Evolutionary conservation across 352 stramenopile genomes (phyloP).

Genomic region (Globisporangium nodosum): DNA sequence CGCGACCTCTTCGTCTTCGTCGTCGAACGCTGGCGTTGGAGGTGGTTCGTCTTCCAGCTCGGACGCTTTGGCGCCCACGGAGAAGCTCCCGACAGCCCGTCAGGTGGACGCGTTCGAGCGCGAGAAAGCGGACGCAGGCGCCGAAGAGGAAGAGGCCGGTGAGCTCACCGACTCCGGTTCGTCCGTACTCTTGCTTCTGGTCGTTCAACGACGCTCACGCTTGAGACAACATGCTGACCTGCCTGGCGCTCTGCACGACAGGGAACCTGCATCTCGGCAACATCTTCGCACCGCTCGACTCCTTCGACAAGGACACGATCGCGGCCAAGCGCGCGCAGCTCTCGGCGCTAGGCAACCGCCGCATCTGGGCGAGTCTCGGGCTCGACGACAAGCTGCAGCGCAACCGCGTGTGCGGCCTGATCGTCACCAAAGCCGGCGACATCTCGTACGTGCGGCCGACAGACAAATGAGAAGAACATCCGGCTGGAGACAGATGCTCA

Average conservation of each 20-base stretch:
- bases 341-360: slow-evolving; percentile 61
- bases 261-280: slow-evolving; percentile 55
- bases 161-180: slow-evolving; percentile 61
- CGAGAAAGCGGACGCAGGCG: slow-evolving; percentile 25
- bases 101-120: slow-evolving; percentile 42
- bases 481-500: neutral
- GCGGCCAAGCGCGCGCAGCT: slow-evolving; percentile 78
- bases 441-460: slow-evolving; percentile 61
- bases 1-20: slow-evolving; percentile 7
- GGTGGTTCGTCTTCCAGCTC: neutral
- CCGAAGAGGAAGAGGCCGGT: slow-evolving; percentile 65
- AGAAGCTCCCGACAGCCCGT: slow-evolving; percentile 37
- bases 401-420: slow-evolving; percentile 45
- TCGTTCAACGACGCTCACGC: neutral
- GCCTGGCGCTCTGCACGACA: slow-evolving; percentile 13
- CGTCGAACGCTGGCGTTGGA: neutral
- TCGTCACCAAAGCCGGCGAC: slow-evolving; percentile 71
- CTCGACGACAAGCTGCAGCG: slow-evolving; percentile 69
- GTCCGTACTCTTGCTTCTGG: slow-evolving; percentile 1
- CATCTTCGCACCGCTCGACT: slow-evolving; percentile 72
- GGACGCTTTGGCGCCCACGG: slow-evolving; percentile 13
- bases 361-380: slow-evolving; percentile 83
- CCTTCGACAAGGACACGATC: slow-evolving; percentile 74
- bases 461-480: slow-evolving; percentile 32
- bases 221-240: neutral